Conservation (phyloP, 768 basidiomycete species). For the Russula olivacea region DNA sequence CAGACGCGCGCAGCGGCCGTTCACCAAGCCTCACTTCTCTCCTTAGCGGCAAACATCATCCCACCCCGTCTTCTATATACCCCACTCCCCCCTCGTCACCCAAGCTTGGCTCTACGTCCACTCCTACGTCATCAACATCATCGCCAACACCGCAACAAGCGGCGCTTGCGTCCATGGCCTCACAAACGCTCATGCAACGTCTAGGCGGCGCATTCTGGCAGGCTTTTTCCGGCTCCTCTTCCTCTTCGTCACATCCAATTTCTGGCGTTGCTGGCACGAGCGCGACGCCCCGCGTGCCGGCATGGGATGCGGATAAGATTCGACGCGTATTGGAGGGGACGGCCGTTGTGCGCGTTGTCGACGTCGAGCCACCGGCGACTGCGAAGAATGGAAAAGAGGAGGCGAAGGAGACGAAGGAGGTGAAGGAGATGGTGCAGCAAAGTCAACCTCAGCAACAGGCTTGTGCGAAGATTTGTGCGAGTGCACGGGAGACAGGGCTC, state of each 20-base stretch:
- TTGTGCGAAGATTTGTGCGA: constrained; percentile 13
- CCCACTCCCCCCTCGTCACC: constrained; percentile 45
- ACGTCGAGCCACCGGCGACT: constrained; percentile 47
- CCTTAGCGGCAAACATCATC: constrained; percentile 43
- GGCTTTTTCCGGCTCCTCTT: constrained; percentile 48
- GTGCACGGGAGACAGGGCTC: constrained; percentile 18
- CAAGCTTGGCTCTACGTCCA: constrained; percentile 30
- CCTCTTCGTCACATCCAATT: constrained; percentile 3
- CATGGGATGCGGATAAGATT: constrained; percentile 71
- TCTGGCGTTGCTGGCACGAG: not conserved
- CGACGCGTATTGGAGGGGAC: constrained; percentile 75
- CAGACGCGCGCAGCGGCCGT: constrained; percentile 20
- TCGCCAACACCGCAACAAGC: constrained; percentile 39
- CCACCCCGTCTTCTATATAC: constrained; percentile 26
- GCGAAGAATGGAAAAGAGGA: constrained; percentile 3
- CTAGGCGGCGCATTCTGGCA: constrained; percentile 82
- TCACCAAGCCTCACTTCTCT: constrained; percentile 29
- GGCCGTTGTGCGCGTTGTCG: constrained; percentile 74
- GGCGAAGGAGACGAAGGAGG: not conserved
- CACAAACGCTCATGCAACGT: constrained; percentile 66
- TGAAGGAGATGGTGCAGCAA: not conserved
- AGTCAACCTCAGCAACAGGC: not conserved
- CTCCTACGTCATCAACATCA: constrained; percentile 30
- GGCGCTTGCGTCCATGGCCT: constrained; percentile 66
- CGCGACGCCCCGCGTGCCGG: not conserved